Conservation (phyloP, 371 early-diverging fungal species). For the Smittium mucronatum region DNA sequence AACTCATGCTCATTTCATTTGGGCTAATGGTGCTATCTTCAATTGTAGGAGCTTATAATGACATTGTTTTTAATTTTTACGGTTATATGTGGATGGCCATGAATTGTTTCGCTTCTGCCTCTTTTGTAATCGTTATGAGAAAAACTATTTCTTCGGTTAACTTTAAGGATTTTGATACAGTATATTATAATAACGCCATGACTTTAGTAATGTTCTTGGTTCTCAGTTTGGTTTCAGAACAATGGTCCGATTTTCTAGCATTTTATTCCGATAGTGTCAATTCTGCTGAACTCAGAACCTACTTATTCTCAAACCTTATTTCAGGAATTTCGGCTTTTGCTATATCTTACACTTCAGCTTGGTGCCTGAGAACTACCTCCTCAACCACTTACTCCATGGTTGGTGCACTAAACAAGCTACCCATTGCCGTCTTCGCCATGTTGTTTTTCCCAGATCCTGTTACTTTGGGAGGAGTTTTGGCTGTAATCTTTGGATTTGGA, state of each 20-base stretch:
- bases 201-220: constrained; percentile 72
- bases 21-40: constrained; percentile 89
- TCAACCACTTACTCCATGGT: constrained; percentile 98
- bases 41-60: constrained; percentile 73
- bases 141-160: constrained; percentile 65
- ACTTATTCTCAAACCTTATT: constrained; percentile 59
- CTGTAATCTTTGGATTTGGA: constrained; percentile 68
- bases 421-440: constrained; percentile 91
- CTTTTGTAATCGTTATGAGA: constrained; percentile 84
- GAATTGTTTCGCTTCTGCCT: constrained; percentile 87
- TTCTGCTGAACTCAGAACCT: constrained; percentile 29
- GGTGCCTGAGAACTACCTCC: constrained; percentile 88
- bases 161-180: constrained; percentile 91
- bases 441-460: constrained; percentile 82
- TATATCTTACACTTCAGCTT: constrained; percentile 84
- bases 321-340: constrained; percentile 82
- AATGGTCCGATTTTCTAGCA: constrained; percentile 40
- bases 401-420: constrained; percentile 97
- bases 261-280: constrained; percentile 27
- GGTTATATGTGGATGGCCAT: constrained; percentile 88
- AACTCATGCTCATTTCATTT: constrained; percentile 73
- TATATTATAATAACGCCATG: constrained; percentile 90
- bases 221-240: constrained; percentile 66
- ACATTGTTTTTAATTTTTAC: constrained; percentile 42
- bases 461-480: constrained; percentile 61